phyloP scores from a whole-genome alignment of 2,329 filamentous ascomycete genomes.

The Sporothrix brasiliensis region DNA sequence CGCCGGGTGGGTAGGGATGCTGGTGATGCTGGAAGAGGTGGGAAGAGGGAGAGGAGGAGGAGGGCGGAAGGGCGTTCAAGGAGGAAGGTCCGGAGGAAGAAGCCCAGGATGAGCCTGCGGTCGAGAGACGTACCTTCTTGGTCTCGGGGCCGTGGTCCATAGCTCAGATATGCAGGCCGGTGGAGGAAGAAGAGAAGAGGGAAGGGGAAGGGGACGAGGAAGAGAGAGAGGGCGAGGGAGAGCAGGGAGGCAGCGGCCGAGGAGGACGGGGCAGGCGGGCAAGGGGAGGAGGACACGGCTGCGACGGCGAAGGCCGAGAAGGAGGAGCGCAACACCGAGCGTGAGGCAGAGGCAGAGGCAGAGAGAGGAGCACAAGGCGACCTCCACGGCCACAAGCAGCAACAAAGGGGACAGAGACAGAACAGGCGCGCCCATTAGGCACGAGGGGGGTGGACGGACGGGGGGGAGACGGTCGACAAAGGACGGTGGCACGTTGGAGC shows the following conservation, averaged over 20 bases:
- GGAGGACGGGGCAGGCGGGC: background rate
- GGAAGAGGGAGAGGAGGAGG: constrained; percentile 23
- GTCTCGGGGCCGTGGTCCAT: constrained; percentile 33
- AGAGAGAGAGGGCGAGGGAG: background rate
- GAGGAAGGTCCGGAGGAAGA: constrained; percentile 38
- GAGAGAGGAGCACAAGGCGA: constrained; percentile 26
- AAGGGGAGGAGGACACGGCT: background rate
- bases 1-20: constrained; percentile 9
- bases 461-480: constrained; percentile 3
- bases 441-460: background rate
- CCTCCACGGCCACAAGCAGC: constrained; percentile 23
- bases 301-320: constrained; percentile 13
- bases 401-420: constrained; percentile 19
- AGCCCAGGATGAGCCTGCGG: constrained; percentile 29
- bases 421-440: constrained; percentile 28
- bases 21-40: constrained; percentile 24
- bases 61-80: constrained; percentile 33
- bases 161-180: constrained; percentile 29
- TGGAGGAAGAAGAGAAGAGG: constrained; percentile 15
- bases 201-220: background rate
- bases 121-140: constrained; percentile 33
- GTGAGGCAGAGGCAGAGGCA: constrained; percentile 1
- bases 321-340: constrained; percentile 6
- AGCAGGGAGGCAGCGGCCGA: background rate
- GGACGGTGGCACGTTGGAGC: constrained; percentile 5